Evolutionary conservation across 495 filamentous ascomycete species (phyloP).

Genomic region (Penicillium tannophilum): DNA sequence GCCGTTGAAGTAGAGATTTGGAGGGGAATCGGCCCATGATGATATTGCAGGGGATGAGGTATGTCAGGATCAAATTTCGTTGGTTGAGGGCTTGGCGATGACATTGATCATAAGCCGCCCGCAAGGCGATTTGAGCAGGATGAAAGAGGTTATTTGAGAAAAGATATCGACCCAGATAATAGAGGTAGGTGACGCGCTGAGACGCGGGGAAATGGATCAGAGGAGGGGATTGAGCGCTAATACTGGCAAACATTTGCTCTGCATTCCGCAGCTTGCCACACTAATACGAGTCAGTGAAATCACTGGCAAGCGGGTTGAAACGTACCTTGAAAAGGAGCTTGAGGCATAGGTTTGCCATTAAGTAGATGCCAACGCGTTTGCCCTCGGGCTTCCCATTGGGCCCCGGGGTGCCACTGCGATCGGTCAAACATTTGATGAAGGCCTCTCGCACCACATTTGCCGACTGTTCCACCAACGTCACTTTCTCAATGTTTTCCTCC

Average conservation of each 20-base stretch:
- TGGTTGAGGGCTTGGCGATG: conserved; percentile 68
- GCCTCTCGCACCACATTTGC: conserved; percentile 87
- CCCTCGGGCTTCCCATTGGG: conserved; percentile 64
- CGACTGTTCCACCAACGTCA: conserved; percentile 79
- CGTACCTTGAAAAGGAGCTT: conserved; percentile 83
- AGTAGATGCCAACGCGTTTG: conserved; percentile 84
- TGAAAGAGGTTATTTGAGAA: conserved; percentile 81
- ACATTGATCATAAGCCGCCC: conserved; percentile 79
- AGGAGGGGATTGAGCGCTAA: conserved; percentile 78
- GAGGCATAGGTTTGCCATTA: conserved; percentile 86
- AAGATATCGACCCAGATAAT: conserved; percentile 89
- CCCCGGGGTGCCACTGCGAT: conserved; percentile 66
- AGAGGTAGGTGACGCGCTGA: conserved; percentile 88
- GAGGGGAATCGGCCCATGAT: conserved; percentile 86
- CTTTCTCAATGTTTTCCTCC: conserved; percentile 59
- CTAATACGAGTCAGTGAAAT: conserved; percentile 22
- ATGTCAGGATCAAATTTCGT: conserved; percentile 77
- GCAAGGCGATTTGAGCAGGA: conserved; percentile 69
- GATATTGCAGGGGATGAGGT: conserved; percentile 80
- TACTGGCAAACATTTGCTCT: conserved; percentile 86
- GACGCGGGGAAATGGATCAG: conserved; percentile 79
- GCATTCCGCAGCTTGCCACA: conserved; percentile 64
- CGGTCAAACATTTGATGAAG: conserved; percentile 87
- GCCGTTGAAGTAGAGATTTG: conserved; percentile 59
- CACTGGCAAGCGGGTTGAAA: background rate